Conservation (phyloP, 495 filamentous ascomycete genomes). For the Lasiosphaeriaceae sp. region DNA sequence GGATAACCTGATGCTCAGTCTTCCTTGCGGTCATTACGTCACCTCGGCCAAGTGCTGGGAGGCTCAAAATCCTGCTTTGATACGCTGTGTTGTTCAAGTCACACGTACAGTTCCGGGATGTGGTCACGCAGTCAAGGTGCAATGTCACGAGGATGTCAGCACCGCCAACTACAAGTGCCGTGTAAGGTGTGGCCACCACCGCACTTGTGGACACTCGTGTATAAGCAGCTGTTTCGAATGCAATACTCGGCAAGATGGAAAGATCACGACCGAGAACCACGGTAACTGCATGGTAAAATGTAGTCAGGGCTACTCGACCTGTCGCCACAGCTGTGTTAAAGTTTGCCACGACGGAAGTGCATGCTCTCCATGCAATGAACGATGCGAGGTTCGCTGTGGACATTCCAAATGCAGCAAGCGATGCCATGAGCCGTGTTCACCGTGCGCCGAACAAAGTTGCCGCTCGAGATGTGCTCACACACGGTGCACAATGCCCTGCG, state of each 20-base stretch:
- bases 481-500: constrained; percentile 66
- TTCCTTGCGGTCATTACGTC: constrained; percentile 60
- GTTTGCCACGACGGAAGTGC: constrained; percentile 30
- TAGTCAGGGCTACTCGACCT: constrained; percentile 51
- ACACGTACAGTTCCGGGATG: constrained; percentile 49
- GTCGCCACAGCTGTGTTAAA: constrained; percentile 44
- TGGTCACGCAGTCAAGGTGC: constrained; percentile 46
- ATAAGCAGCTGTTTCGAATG: constrained; percentile 49
- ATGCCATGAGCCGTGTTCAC: constrained; percentile 62
- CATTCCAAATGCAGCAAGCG: constrained; percentile 57
- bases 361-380: constrained; percentile 54
- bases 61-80: constrained; percentile 8
- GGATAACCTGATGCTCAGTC: constrained; percentile 18
- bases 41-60: constrained; percentile 48
- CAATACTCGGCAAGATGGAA: constrained; percentile 22
- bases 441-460: constrained; percentile 51
- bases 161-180: constrained; percentile 39
- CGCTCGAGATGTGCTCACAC: constrained; percentile 52
- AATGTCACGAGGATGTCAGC: constrained; percentile 47
- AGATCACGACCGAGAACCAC: constrained; percentile 32
- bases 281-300: constrained; percentile 49
- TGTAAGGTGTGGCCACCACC: constrained; percentile 37
- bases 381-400: constrained; percentile 17
- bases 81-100: constrained; percentile 35
- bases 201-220: constrained; percentile 64